Evolutionary conservation across 2,329 filamentous ascomycete genomes (phyloP).

Genomic region (Xylariaceae sp.): DNA sequence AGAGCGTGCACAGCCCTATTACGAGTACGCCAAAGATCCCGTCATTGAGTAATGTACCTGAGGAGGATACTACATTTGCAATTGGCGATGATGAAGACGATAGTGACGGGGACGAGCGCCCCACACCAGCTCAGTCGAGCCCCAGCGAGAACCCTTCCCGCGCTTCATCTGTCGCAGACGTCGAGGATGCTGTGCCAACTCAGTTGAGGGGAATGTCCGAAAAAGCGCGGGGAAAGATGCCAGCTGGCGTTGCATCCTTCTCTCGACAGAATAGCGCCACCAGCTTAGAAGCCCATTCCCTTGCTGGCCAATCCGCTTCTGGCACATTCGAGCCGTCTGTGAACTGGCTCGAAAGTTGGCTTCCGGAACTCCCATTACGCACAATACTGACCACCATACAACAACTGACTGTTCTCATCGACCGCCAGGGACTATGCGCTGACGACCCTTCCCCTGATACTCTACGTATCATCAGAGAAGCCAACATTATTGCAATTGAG

Average conservation of each 20-base stretch:
- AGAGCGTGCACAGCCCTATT: constrained; percentile 61
- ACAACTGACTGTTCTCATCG: constrained; percentile 54
- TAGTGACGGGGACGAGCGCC: constrained; percentile 43
- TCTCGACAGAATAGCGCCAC: constrained; percentile 86
- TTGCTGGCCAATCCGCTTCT: constrained; percentile 49
- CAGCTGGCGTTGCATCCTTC: constrained; percentile 73
- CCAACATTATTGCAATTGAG: constrained; percentile 67
- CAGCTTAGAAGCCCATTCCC: constrained; percentile 64
- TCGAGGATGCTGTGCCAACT: constrained; percentile 73
- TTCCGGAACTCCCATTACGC: constrained; percentile 85
- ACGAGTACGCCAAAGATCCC: constrained; percentile 47
- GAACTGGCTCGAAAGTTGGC: constrained; percentile 88
- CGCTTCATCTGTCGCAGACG: constrained; percentile 60
- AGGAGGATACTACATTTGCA: constrained; percentile 76
- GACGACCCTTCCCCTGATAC: constrained; percentile 42
- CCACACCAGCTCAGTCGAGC: constrained; percentile 57
- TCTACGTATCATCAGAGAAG: constrained; percentile 51
- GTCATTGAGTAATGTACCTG: constrained; percentile 62
- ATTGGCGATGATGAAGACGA: constrained; percentile 82
- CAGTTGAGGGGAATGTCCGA: constrained; percentile 93
- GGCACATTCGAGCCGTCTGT: constrained; percentile 71
- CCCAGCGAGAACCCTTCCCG: constrained; percentile 58
- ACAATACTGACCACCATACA: constrained; percentile 74
- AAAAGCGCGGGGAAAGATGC: constrained; percentile 94
- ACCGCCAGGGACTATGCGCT: constrained; percentile 42